Base-by-base conservation (phyloP, 2,329 filamentous ascomycete species). In the Tolypocladium paradoxum region DNA sequence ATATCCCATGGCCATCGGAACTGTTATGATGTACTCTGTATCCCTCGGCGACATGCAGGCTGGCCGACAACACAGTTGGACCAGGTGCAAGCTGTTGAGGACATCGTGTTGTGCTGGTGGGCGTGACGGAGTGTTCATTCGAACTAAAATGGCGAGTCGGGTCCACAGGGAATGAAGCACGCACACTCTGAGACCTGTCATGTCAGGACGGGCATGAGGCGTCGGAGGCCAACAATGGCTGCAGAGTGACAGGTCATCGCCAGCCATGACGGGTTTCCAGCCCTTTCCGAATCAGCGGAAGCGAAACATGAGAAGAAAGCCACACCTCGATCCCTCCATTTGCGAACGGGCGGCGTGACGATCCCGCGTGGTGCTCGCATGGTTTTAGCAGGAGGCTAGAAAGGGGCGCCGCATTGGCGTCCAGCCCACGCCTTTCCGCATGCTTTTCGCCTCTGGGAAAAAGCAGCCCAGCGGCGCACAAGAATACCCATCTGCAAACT, bases 341-440 rank as follows among this genome's bases (percentile, higher is more conserved):
- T 38, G 16, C 27, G n/a, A 52, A 48, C 34, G 43, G 24, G 24
- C 40, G 43, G 24, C 29, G 36, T 20, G 34, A 35, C 27, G 20
- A 52, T 52, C 34, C 36, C 36, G 51, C 51, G 40, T 53, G 27
- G 45, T 52, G 12, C 22, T n/a, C 24, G 45, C 34, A 52, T 52
- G 35, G 43, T 14, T 48, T 34, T 45, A 45, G 37, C 11, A 24
- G 11, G 11, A 50, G n/a, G 20, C 37, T 24, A n/a, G 29, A 35
- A 45, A 46, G 9, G 27, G 18, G 43, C 5, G 43, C 18, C 24
- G 4, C 7, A 24, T 14, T 40, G 20, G 27, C 7, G 16, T 27
- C 14, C 5, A 29, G 18, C 18, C 14, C 35, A 18, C 22, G 12
- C 7, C 24, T 9, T 29, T 31, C 2, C 12, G 27, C 35, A 43